Conservation (phyloP, 2,329 filamentous ascomycete genomes). For the Mycosphaerella sp. region DNA sequence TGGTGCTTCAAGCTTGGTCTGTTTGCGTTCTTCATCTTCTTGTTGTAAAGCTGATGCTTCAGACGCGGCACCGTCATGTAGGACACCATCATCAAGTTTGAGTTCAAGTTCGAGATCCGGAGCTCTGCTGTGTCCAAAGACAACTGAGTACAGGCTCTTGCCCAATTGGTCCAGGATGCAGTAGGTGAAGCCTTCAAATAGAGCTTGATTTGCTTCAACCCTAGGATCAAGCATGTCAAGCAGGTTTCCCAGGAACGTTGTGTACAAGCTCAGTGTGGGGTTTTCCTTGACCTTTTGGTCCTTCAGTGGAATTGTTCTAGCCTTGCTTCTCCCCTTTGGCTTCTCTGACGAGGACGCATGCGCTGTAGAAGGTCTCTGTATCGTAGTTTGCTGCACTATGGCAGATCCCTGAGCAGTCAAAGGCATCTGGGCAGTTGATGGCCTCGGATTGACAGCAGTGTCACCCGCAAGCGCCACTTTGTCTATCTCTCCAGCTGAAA, state of each 20-base stretch:
- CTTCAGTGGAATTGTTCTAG: slow-evolving; percentile 10
- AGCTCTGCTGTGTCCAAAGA: slow-evolving; percentile 32
- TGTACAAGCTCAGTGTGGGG: slow-evolving; percentile 22
- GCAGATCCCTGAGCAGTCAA: not conserved
- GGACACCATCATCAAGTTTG: slow-evolving; percentile 9
- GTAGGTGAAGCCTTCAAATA: slow-evolving; percentile 43
- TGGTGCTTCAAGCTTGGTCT: slow-evolving; percentile 35
- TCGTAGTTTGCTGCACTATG: not conserved
- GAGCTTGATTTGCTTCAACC: slow-evolving; percentile 32
- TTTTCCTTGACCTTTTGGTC: slow-evolving; percentile 18
- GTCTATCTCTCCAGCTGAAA: slow-evolving; percentile 18
- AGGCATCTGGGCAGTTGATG: not conserved
- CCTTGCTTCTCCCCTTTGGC: slow-evolving; percentile 2
- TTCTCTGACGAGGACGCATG: not conserved
- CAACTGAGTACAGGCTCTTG: slow-evolving; percentile 34
- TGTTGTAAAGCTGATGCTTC: slow-evolving; percentile 1
- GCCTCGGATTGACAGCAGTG: not conserved
- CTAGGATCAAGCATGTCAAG: slow-evolving; percentile 35
- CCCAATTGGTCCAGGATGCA: slow-evolving; percentile 38
- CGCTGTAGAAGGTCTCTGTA: not conserved
- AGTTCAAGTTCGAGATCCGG: slow-evolving; percentile 25
- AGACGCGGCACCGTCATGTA: slow-evolving; percentile 25
- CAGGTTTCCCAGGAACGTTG: slow-evolving; percentile 35
- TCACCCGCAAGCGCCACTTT: slow-evolving; percentile 11
- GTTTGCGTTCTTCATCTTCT: slow-evolving; percentile 16